A percentile compares a stretch with the other conserved stretches of the same genome.
phyloP scores from a whole-genome alignment of 176 grass and related monocot species.

The Cenchrus purpureus region DNA sequence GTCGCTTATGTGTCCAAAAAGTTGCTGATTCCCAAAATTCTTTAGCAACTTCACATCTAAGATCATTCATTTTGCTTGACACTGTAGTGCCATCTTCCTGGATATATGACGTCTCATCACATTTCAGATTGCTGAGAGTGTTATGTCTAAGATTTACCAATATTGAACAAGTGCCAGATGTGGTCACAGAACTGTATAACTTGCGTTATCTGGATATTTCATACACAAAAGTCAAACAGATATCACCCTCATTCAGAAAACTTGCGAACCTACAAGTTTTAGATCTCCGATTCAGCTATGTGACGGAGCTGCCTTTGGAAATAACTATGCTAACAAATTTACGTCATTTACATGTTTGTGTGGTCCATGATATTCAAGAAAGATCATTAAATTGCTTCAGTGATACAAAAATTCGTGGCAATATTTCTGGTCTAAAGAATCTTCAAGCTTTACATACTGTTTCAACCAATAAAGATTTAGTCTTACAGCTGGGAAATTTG shows the following conservation, averaged over 20 bases:
- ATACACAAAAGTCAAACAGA: conserved; percentile 36
- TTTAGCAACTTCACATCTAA: conserved; percentile 8
- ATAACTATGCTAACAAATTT: conserved; percentile 49
- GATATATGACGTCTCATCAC: conserved; percentile 46
- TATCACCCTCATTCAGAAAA: conserved; percentile 53
- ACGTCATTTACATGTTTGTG: conserved; percentile 40
- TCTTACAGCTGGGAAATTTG: too few relatives aligned
- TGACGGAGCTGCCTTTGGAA: conserved; percentile 47
- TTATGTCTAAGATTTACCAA: conserved; percentile 38
- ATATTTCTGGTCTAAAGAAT: too few relatives aligned
- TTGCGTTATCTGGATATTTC: conserved; percentile 50
- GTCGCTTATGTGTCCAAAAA: conserved; percentile 28
- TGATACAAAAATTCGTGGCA: too few relatives aligned
- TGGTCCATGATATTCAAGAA: too few relatives aligned
- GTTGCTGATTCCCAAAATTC: not conserved
- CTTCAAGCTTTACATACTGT: too few relatives aligned
- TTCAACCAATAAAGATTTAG: too few relatives aligned
- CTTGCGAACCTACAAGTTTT: conserved; percentile 50
- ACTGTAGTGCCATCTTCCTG: conserved; percentile 4
- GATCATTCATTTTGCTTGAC: conserved; percentile 47
- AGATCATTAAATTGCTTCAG: too few relatives aligned
- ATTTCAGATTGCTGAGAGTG: conserved; percentile 49
- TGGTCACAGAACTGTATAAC: conserved; percentile 40
- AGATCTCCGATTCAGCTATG: conserved; percentile 32
- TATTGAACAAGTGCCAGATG: conserved; percentile 42